A percentile compares a stretch with the other conserved stretches of the same genome.
phyloP scores from a whole-genome alignment of 2,329 filamentous ascomycete genomes.

The Fusarium sp. region DNA sequence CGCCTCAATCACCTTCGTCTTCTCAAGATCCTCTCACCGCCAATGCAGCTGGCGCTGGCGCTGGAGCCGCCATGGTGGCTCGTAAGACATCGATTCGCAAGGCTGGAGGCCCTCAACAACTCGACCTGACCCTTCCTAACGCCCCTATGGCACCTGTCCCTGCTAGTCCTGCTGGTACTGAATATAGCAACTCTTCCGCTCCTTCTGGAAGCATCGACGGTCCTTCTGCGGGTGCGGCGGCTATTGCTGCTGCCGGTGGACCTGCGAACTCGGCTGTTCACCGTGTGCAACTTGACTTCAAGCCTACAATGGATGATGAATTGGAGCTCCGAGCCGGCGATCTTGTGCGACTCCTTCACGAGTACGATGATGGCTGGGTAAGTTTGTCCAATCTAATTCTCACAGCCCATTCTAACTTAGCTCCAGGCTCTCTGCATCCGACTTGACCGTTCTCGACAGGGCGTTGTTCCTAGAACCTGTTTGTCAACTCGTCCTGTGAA shows the following conservation, averaged over 20 bases:
- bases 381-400: slow-evolving; percentile 51
- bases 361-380: slow-evolving; percentile 99
- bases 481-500: slow-evolving; percentile 93
- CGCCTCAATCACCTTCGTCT: slow-evolving; percentile 28
- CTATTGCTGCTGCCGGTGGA: slow-evolving; percentile 72
- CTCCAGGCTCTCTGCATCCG: slow-evolving; percentile 86
- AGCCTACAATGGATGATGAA: slow-evolving; percentile 92
- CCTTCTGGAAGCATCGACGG: slow-evolving; percentile 57
- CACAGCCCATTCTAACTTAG: slow-evolving; percentile 49
- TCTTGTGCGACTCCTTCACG: slow-evolving; percentile 88
- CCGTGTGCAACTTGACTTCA: slow-evolving; percentile 94
- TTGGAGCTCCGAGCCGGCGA: slow-evolving; percentile 84
- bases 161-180: slow-evolving; percentile 72
- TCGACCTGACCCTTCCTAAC: slow-evolving; percentile 66
- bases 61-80: slow-evolving; percentile 55
- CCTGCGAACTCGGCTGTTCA: slow-evolving; percentile 77
- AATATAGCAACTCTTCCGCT: slow-evolving; percentile 70
- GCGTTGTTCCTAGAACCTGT: slow-evolving; percentile 93
- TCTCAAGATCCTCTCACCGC: slow-evolving; percentile 54
- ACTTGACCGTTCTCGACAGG: slow-evolving; percentile 90
- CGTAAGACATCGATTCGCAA: slow-evolving; percentile 70
- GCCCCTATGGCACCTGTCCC: slow-evolving; percentile 55
- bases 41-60: slow-evolving; percentile 56
- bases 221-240: slow-evolving; percentile 65
- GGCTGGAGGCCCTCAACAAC: slow-evolving; percentile 59